Evolutionary conservation across 1,139 yeast genomes (phyloP), one percentile per base, ranked within the genome.

Genomic region (Debaryomyces fabryi): DNA sequence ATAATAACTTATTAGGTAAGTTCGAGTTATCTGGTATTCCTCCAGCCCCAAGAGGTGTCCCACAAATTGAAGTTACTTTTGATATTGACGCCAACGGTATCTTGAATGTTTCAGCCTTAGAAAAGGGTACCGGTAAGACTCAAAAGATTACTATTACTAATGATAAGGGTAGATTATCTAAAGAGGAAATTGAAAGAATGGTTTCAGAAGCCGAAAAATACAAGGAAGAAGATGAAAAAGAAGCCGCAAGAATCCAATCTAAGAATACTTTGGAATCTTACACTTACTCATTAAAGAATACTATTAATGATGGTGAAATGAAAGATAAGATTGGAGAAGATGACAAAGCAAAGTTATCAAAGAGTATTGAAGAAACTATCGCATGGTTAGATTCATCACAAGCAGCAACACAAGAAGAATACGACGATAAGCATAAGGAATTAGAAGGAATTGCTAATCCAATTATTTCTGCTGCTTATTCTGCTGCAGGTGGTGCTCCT

Each of bases 41-140:
- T 63, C 96, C 97, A 52, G 96, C 97, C 41, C 97, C 97, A 74
- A 88, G 97, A 78, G 98, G 98, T 72, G 91, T 86, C 51, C 97
- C 97, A 59, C 97, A 90, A 77, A 88, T 91, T 64, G 97, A 90
- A 76, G 97, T 90, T 56, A 89, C 96, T 42, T 90, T 90, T 66
- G 95, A 89, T 62, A 77, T 91, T 60, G 97, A 90, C 69, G 96
- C 97, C 51, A 90, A 90, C 67, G 97, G 97, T 76, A 90, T 90
- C 66, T 79, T 90, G 77, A 91, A 89, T 75, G 98, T 92, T 50
- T 81, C 91, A 52, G 97, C 97, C 49, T 77, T 87, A 53, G 97
- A 92, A 70, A 91, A 91, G 81, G 97, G 96, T 66, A 92, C 97
- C 54, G 97, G 97, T 58, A 70, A 70, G 59, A 60, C 68, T 47